Conservation (phyloP, 2,329 filamentous ascomycete genomes). For the Raffaelea arxii region DNA sequence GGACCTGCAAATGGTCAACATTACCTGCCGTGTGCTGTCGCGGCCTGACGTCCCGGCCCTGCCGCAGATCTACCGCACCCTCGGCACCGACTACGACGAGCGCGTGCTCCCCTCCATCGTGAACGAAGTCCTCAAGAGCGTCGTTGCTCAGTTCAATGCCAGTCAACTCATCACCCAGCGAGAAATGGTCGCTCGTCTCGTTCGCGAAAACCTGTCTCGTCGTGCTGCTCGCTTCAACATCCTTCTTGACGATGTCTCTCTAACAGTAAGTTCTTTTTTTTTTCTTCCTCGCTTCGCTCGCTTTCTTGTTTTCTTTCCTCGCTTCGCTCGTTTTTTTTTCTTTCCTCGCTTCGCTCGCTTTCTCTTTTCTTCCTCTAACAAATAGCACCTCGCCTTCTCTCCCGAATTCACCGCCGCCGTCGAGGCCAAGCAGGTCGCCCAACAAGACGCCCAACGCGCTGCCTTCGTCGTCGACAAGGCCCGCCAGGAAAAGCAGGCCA, state of each 20-base stretch:
- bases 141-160: constrained; percentile 98
- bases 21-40: constrained; percentile 97
- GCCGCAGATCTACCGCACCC: constrained; percentile 90
- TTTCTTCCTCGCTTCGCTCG: background rate
- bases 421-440: constrained; percentile 64
- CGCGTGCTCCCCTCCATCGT: constrained; percentile 93
- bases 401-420: constrained; percentile 66
- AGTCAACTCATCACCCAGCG: constrained; percentile 97
- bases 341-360: background rate
- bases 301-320: background rate
- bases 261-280: constrained; percentile 57
- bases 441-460: constrained; percentile 92
- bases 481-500: constrained; percentile 98
- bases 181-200: constrained; percentile 87
- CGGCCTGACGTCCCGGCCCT: constrained; percentile 78
- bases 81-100: constrained; percentile 95
- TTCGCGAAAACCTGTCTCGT: constrained; percentile 84
- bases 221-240: constrained; percentile 96
- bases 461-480: constrained; percentile 99
- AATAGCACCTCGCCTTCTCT: constrained; percentile 64
- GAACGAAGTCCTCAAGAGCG: constrained; percentile 97
- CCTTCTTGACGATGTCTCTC: constrained; percentile 88
- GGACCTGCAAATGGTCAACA: constrained; percentile 99
- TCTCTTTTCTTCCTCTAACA: background rate
- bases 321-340: too few relatives aligned